A percentile compares a stretch with the other conserved stretches of the same genome.
These are phyloP conservation scores for Albatrellus sp. DNA, from an alignment of 1,284 basidiomycete species.

Conservation along the genomic window DNA sequence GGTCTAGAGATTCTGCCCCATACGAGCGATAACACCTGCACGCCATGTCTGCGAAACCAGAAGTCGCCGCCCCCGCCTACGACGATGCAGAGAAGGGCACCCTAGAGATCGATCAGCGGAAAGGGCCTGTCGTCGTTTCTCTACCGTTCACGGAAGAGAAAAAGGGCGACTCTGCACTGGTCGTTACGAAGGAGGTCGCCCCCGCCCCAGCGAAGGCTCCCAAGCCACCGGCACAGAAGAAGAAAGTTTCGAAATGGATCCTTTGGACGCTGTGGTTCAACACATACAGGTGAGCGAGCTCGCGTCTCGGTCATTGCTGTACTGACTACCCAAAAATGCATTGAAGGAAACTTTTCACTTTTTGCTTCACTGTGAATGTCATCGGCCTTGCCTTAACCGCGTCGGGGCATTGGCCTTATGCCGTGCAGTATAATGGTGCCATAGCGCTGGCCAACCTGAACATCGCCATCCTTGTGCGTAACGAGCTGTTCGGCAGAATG, in stretches of 20 bases:
- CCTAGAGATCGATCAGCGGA: slow-evolving; percentile 20
- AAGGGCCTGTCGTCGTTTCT: slow-evolving; percentile 14
- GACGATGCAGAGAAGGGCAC: slow-evolving; percentile 50
- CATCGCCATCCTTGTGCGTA: slow-evolving; percentile 40
- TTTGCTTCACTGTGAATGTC: slow-evolving; percentile 32
- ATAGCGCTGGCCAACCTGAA: slow-evolving; percentile 45
- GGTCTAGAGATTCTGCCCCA: background rate
- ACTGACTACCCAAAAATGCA: background rate
- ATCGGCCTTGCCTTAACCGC: slow-evolving; percentile 47
- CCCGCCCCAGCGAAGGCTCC: slow-evolving; percentile 5
- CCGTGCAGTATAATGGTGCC: slow-evolving; percentile 43
- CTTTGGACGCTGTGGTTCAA: slow-evolving; percentile 57
- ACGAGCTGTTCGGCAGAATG: slow-evolving; percentile 43
- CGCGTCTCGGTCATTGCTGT: background rate
- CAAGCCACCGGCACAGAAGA: slow-evolving; percentile 19
- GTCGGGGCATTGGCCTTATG: slow-evolving; percentile 55
- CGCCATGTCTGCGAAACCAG: slow-evolving; percentile 11
- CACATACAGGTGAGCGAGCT: slow-evolving; percentile 38
- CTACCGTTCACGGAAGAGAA: slow-evolving; percentile 5
- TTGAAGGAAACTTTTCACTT: slow-evolving; percentile 8
- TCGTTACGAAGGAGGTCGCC: slow-evolving; percentile 14
- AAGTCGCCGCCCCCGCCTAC: slow-evolving; percentile 24
- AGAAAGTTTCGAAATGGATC: slow-evolving; percentile 43
- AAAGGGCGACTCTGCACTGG: slow-evolving; percentile 1
- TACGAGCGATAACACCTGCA: background rate